Conservation (phyloP, 192 early-diverging fungal genomes). For the Podila minutissima region DNA sequence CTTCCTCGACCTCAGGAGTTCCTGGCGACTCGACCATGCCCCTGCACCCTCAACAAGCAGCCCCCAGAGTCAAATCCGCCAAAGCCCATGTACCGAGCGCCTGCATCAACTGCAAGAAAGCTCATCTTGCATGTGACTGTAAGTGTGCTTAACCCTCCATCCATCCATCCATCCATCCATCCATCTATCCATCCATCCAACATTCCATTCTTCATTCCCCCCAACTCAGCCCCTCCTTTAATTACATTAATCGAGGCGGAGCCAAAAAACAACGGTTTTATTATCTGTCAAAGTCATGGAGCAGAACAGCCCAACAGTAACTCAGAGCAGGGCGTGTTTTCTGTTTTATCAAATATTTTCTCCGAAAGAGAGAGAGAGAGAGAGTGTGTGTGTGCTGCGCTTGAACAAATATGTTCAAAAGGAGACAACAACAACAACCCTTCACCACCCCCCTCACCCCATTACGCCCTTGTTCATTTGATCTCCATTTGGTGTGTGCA, state of each 20-base stretch:
- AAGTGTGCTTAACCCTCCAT: constrained; percentile 47
- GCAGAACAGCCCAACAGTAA: too few relatives aligned
- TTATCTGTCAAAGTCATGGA: too few relatives aligned
- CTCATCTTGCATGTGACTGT: constrained; percentile 90
- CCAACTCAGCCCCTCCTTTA: too few relatives aligned
- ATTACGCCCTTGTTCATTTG: neutral
- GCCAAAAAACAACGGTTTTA: too few relatives aligned
- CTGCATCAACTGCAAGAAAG: constrained; percentile 89
- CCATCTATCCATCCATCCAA: neutral
- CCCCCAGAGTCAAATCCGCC: constrained; percentile 44
- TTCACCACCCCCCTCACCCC: neutral
- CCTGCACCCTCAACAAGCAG: constrained; percentile 17
- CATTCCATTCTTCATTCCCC: too few relatives aligned
- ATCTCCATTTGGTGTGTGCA: constrained; percentile 4
- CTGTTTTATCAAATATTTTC: neutral
- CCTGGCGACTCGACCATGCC: constrained; percentile 4
- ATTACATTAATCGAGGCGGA: too few relatives aligned
- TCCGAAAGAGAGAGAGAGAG: neutral
- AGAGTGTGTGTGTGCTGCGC: neutral
- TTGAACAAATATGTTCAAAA: neutral
- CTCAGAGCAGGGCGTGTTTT: too few relatives aligned
- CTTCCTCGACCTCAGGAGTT: neutral
- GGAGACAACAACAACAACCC: neutral
- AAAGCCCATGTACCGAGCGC: constrained; percentile 88
- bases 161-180: neutral